Conservation (phyloP, 2,329 filamentous ascomycete species). For the Chrysoporthe austroafricana region DNA sequence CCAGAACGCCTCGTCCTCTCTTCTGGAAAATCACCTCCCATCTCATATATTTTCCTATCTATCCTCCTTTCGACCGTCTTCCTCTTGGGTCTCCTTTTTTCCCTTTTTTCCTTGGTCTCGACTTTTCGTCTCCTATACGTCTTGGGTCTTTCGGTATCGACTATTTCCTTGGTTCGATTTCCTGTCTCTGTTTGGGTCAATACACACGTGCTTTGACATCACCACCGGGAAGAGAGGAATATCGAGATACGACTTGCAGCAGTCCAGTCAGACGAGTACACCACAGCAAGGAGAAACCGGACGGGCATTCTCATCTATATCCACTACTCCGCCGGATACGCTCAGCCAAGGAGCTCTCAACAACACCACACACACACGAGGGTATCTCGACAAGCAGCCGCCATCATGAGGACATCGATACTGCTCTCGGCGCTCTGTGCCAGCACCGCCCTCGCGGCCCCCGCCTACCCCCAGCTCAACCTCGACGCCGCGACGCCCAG, state of each 20-base stretch:
- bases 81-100: conserved; percentile 24
- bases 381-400: conserved; percentile 22
- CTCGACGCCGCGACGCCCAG: conserved; percentile 44
- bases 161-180: conserved; percentile 14
- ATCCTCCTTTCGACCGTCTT: conserved; percentile 17
- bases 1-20: conserved; percentile 2
- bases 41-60: conserved; percentile 1
- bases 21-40: conserved; percentile 3
- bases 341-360: conserved; percentile 5
- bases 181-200: neutral
- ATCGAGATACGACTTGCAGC: conserved; percentile 1
- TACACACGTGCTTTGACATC: neutral
- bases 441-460: conserved; percentile 47
- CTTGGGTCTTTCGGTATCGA: conserved; percentile 19
- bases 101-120: conserved; percentile 21
- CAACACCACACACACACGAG: conserved; percentile 6
- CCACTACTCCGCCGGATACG: neutral
- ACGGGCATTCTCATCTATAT: neutral
- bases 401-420: conserved; percentile 56
- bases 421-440: conserved; percentile 52
- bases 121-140: conserved; percentile 20
- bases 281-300: neutral
- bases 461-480: conserved; percentile 51
- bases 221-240: neutral
- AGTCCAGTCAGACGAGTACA: neutral